Conservation (phyloP, 192 early-diverging fungal genomes). For the Coemansia sp. region DNA sequence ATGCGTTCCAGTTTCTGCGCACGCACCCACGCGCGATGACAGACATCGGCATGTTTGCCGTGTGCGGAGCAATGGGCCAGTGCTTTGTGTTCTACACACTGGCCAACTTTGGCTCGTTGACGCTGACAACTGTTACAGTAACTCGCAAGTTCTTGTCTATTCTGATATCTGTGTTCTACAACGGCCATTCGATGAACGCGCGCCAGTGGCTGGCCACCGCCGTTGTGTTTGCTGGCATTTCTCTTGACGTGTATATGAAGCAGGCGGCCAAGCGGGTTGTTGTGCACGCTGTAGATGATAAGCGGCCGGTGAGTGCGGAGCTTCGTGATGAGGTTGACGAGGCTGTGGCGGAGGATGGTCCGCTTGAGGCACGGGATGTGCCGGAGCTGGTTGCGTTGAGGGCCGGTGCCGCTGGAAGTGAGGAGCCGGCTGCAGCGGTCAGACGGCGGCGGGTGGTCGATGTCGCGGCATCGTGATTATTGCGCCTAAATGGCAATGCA, state of each 20-base stretch:
- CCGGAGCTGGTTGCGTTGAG: slow-evolving; percentile 16
- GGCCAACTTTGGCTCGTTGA: slow-evolving; percentile 83
- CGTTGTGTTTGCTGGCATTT: slow-evolving; percentile 86
- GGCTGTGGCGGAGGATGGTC: slow-evolving; percentile 9
- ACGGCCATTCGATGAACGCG: slow-evolving; percentile 71
- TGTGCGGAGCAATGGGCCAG: slow-evolving; percentile 95
- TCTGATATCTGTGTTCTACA: slow-evolving; percentile 86
- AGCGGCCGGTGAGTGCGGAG: slow-evolving; percentile 2
- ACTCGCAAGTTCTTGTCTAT: slow-evolving; percentile 97
- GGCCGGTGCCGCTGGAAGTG: background rate
- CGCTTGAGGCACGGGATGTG: slow-evolving; percentile 6
- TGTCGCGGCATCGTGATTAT: slow-evolving; percentile 19
- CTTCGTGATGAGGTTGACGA: background rate
- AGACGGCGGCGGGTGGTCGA: slow-evolving; percentile 45
- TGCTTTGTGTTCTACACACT: slow-evolving; percentile 97
- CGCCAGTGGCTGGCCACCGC: slow-evolving; percentile 86
- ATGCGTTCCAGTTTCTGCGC: slow-evolving; percentile 72
- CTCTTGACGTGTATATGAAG: slow-evolving; percentile 75
- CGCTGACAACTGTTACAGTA: slow-evolving; percentile 91
- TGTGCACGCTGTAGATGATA: background rate
- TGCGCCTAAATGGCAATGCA: background rate
- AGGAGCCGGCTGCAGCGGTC: slow-evolving; percentile 3
- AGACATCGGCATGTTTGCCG: slow-evolving; percentile 85
- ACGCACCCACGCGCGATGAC: slow-evolving; percentile 75
- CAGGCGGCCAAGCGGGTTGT: slow-evolving; percentile 49